phyloP scores from a whole-genome alignment of 2,329 filamentous ascomycete species.

The Colletotrichum musae region DNA sequence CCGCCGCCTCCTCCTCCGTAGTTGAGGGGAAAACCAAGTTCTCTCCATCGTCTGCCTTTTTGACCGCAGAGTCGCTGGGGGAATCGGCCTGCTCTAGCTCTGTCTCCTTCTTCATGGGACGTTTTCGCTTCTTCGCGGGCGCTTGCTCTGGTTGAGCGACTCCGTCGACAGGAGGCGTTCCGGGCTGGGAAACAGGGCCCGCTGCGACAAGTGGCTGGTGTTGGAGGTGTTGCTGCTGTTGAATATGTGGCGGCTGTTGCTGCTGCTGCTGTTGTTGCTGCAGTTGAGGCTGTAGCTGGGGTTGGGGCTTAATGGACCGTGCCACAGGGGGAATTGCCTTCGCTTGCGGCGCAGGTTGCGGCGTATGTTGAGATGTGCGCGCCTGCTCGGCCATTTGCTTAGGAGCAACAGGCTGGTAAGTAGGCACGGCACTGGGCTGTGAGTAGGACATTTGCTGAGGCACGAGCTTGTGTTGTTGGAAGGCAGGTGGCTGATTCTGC shows the following conservation, averaged over 20 bases:
- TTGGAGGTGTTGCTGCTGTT: slow-evolving; percentile 15
- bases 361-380: slow-evolving; percentile 15
- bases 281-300: slow-evolving; percentile 22
- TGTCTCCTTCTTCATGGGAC: slow-evolving; percentile 46
- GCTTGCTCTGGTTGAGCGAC: slow-evolving; percentile 45
- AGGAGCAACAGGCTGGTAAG: slow-evolving; percentile 33
- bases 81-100: slow-evolving; percentile 51
- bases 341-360: slow-evolving; percentile 43
- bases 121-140: slow-evolving; percentile 57
- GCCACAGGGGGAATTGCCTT: slow-evolving; percentile 9
- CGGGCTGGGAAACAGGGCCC: slow-evolving; percentile 40
- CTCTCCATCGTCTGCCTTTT: slow-evolving; percentile 54
- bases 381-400: slow-evolving; percentile 31
- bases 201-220: slow-evolving; percentile 30
- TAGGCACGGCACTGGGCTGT: slow-evolving; percentile 15
- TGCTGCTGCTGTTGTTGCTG: slow-evolving; percentile 13
- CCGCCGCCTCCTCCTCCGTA: slow-evolving; percentile 43
- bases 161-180: slow-evolving; percentile 33
- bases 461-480: slow-evolving; percentile 39
- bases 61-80: slow-evolving; percentile 47
- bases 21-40: slow-evolving; percentile 42
- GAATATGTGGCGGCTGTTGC: not conserved
- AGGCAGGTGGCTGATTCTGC: slow-evolving; percentile 27
- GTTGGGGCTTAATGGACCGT: slow-evolving; percentile 23
- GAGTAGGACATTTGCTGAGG: slow-evolving; percentile 39